A percentile compares a stretch with the other conserved stretches of the same genome.
Conservation (phyloP, 352 stramenopile species). For the Elongisporangium anandrum region DNA sequence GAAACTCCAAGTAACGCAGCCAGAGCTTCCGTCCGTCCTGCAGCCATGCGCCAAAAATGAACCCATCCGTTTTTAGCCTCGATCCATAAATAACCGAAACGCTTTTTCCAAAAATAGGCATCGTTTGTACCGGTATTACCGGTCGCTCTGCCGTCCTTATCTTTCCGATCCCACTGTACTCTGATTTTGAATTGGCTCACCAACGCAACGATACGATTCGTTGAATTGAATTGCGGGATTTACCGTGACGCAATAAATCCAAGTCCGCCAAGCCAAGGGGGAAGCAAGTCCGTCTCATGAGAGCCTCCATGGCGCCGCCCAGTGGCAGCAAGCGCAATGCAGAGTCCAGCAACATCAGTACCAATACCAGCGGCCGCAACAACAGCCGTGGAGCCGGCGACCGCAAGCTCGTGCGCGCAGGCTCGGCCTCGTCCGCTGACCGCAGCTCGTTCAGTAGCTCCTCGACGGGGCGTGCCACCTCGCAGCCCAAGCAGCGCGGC, state of each 20-base stretch:
- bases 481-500: slow-evolving; percentile 46
- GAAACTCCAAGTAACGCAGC: slow-evolving; percentile 18
- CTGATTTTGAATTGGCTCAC: background rate
- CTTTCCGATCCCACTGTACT: background rate
- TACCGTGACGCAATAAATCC: background rate
- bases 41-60: background rate
- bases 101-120: background rate
- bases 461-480: slow-evolving; percentile 24
- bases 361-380: background rate
- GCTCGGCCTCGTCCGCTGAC: background rate
- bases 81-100: background rate
- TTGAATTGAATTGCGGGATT: background rate
- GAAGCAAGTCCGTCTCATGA: background rate
- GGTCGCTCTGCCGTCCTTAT: background rate
- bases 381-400: background rate
- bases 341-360: background rate
- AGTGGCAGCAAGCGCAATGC: slow-evolving; percentile 1
- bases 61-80: background rate
- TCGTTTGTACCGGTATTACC: background rate
- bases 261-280: background rate
- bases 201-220: background rate
- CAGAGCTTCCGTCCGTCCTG: background rate
- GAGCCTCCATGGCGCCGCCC: background rate
- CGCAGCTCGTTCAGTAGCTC: background rate
- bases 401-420: background rate